A percentile compares a stretch with the other conserved stretches of the same genome.
Evolutionary conservation across 208 protist species (phyloP).

Genomic region (Naegleria fowleri): DNA sequence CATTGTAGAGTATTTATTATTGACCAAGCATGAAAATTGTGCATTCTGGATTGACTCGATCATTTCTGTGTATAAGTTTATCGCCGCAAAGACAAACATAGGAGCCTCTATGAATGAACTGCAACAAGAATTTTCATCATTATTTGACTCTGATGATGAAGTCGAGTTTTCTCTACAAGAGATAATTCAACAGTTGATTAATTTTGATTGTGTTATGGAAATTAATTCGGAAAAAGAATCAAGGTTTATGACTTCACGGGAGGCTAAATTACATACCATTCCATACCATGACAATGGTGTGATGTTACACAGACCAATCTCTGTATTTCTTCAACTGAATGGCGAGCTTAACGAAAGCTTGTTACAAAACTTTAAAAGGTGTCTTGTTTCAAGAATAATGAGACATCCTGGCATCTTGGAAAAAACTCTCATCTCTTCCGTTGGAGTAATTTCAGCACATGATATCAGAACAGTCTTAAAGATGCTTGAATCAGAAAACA

Average conservation of each 20-base stretch:
- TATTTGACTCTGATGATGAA: not conserved
- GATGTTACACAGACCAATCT: not conserved
- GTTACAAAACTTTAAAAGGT: not conserved
- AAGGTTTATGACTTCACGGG: not conserved
- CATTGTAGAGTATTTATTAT: not conserved
- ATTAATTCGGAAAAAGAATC: not conserved
- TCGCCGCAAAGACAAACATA: not conserved
- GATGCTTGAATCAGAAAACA: not conserved
- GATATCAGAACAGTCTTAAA: not conserved
- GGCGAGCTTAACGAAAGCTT: not conserved
- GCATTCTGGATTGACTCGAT: not conserved
- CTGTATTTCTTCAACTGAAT: not conserved
- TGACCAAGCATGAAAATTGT: not conserved
- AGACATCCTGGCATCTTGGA: not conserved
- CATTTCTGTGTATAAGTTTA: not conserved
- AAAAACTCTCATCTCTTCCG: not conserved
- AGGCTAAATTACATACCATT: not conserved
- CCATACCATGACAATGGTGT: not conserved
- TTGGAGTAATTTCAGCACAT: not conserved
- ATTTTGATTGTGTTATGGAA: not conserved
- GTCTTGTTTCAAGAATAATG: not conserved
- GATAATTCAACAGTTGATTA: not conserved
- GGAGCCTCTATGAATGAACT: not conserved
- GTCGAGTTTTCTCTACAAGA: not conserved
- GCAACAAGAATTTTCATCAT: not conserved